phyloP scores from a whole-genome alignment of 331 rosid species.

The Acacia pycnantha region DNA sequence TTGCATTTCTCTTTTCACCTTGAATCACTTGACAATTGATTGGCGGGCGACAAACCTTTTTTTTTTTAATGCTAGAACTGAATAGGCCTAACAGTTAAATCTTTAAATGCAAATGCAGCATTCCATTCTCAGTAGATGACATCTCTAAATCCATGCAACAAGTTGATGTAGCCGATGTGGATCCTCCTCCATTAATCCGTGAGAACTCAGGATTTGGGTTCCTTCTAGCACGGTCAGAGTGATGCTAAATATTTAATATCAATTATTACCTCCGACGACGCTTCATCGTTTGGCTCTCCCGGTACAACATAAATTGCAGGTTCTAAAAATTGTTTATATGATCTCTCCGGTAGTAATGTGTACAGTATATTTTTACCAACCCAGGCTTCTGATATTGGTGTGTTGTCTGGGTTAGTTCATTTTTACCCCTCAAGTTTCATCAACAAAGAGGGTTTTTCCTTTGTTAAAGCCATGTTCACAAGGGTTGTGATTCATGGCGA shows the following conservation, averaged over 20 bases:
- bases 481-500: slow-evolving; percentile 42
- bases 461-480: slow-evolving; percentile 41
- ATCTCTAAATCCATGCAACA: slow-evolving; percentile 75
- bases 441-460: slow-evolving; percentile 49
- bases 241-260: slow-evolving; percentile 18
- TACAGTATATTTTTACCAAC: slow-evolving; percentile 44
- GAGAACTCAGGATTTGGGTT: slow-evolving; percentile 76
- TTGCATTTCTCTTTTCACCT: not conserved
- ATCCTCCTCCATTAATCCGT: slow-evolving; percentile 77
- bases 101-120: slow-evolving; percentile 43
- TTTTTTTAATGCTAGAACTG: not conserved
- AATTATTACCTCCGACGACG: not conserved
- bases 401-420: slow-evolving; percentile 45
- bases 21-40: not conserved
- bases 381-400: slow-evolving; percentile 44
- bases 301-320: slow-evolving; percentile 31
- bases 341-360: slow-evolving; percentile 33
- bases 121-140: slow-evolving; percentile 78
- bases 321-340: slow-evolving; percentile 55
- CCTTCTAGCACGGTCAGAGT: slow-evolving; percentile 67
- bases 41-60: not conserved
- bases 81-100: not conserved
- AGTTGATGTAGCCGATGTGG: slow-evolving; percentile 61
- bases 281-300: slow-evolving; percentile 20
- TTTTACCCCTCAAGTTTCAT: slow-evolving; percentile 49